Percentiles rank a stretch among this genome's conserved stretches.
These are phyloP conservation scores for Cladosporium velox DNA, from an alignment of 2,329 filamentous ascomycete genomes.

Conservation along the genomic window DNA sequence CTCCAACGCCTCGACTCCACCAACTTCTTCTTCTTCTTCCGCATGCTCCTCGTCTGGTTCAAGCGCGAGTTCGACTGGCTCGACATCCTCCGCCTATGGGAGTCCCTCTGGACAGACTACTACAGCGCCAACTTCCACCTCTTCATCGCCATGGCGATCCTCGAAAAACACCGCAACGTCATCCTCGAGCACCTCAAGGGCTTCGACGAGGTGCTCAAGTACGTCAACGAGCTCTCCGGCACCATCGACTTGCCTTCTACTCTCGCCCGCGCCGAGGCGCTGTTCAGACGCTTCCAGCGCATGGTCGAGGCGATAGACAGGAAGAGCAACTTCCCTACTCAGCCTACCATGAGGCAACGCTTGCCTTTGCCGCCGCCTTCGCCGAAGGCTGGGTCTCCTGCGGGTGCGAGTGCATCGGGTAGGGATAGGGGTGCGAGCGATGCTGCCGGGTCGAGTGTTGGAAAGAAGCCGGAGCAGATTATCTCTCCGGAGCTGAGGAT, in stretches of 20 bases:
- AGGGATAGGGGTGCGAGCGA: slow-evolving; percentile 43
- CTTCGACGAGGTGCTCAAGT: slow-evolving; percentile 97
- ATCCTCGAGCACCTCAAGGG: slow-evolving; percentile 93
- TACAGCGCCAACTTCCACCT: slow-evolving; percentile 87
- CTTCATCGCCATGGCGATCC: slow-evolving; percentile 88
- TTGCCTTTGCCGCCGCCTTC: slow-evolving; percentile 41
- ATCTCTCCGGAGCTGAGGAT: slow-evolving; percentile 65
- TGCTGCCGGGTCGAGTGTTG: slow-evolving; percentile 31
- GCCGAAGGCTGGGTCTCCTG: slow-evolving; percentile 19
- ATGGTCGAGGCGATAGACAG: slow-evolving; percentile 91
- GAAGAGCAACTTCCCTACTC: slow-evolving; percentile 76
- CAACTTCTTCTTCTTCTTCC: slow-evolving; percentile 99
- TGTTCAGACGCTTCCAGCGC: slow-evolving; percentile 85
- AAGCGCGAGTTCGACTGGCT: slow-evolving; percentile 94
- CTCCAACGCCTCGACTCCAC: slow-evolving; percentile 89
- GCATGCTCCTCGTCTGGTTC: slow-evolving; percentile 98
- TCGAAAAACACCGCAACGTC: slow-evolving; percentile 94
- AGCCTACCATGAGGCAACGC: slow-evolving; percentile 51
- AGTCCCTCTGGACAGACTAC: slow-evolving; percentile 91
- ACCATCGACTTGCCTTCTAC: slow-evolving; percentile 89
- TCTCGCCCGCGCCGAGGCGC: slow-evolving; percentile 80
- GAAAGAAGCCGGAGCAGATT: slow-evolving; percentile 48
- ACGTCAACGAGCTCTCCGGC: slow-evolving; percentile 92
- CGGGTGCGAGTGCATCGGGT: slow-evolving; percentile 36
- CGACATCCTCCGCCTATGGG: slow-evolving; percentile 87